These are phyloP conservation scores for Sporisorium exsertum DNA, from an alignment of 1,284 basidiomycete species.

Conservation along the genomic window DNA sequence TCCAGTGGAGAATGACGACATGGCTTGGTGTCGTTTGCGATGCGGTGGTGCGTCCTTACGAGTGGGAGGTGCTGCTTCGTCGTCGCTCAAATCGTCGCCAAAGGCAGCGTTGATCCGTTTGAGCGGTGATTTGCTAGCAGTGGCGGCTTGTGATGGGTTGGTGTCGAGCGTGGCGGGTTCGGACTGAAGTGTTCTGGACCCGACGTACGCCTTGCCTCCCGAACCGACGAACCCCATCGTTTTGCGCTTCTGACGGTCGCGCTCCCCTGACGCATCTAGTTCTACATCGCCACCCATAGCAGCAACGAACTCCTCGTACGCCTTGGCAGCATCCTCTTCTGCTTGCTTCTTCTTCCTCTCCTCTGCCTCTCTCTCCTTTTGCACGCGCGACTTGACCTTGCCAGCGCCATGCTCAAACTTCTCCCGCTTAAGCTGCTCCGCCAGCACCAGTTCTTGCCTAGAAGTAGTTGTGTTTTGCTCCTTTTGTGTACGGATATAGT, in stretches of 20 bases:
- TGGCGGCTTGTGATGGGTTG: neutral
- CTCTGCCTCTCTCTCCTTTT: slow-evolving; percentile 58
- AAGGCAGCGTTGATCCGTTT: slow-evolving; percentile 29
- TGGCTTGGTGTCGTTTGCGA: slow-evolving; percentile 44
- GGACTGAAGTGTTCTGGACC: slow-evolving; percentile 1
- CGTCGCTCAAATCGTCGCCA: slow-evolving; percentile 37
- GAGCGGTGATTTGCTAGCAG: neutral
- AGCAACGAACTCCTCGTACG: slow-evolving; percentile 59
- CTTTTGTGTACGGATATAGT: slow-evolving; percentile 37
- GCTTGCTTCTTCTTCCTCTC: slow-evolving; percentile 55
- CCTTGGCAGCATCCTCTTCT: slow-evolving; percentile 49
- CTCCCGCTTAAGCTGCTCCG: slow-evolving; percentile 39
- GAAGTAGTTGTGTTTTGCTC: slow-evolving; percentile 6
- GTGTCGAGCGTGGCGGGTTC: neutral
- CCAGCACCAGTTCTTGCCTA: slow-evolving; percentile 14
- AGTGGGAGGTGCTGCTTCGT: neutral
- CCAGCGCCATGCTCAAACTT: slow-evolving; percentile 47
- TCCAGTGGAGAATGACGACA: slow-evolving; percentile 55
- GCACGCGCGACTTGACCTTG: slow-evolving; percentile 49
- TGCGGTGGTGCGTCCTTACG: slow-evolving; percentile 30
- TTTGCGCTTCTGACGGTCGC: neutral
- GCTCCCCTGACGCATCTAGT: neutral
- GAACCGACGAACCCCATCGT: slow-evolving; percentile 46
- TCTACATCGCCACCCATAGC: slow-evolving; percentile 51
- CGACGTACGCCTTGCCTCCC: slow-evolving; percentile 48